phyloP scores from a whole-genome alignment of 2,329 filamentous ascomycete genomes.

The Penicillium sp. region DNA sequence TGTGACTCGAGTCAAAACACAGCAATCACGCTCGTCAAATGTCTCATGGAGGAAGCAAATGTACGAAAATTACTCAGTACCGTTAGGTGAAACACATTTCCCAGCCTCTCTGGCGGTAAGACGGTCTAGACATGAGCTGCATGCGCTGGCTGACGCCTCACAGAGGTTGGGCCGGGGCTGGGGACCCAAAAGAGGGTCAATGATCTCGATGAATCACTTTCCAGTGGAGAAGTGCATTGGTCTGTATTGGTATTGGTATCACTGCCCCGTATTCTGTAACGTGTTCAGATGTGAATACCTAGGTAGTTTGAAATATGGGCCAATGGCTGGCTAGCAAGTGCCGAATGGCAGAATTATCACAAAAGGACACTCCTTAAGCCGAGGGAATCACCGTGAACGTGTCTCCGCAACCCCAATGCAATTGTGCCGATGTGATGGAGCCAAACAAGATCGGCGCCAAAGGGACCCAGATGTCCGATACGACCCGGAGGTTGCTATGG shows the following conservation, averaged over 20 bases:
- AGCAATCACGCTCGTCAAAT: not conserved
- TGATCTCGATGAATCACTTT: constrained; percentile 13
- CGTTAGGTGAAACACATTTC: not conserved
- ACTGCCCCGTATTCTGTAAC: not conserved
- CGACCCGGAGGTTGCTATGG: constrained; percentile 22
- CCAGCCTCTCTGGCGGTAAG: constrained; percentile 7
- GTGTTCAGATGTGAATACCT: not conserved
- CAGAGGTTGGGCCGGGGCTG: constrained; percentile 14
- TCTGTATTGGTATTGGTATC: not conserved
- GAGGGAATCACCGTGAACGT: constrained; percentile 1
- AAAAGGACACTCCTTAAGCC: not conserved
- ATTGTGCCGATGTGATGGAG: constrained; percentile 9
- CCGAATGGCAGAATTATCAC: not conserved
- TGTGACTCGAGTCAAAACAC: not conserved
- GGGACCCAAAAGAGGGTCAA: constrained; percentile 8
- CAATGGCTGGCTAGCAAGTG: not conserved
- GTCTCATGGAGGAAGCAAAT: not conserved
- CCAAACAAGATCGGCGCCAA: constrained; percentile 12
- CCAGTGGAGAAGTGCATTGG: constrained; percentile 5
- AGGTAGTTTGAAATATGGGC: not conserved
- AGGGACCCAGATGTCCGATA: constrained; percentile 20
- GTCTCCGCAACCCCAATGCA: constrained; percentile 8
- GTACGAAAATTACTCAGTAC: not conserved
- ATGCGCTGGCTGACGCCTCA: constrained; percentile 8
- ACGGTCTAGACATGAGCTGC: constrained; percentile 21